phyloP scores from a whole-genome alignment of 177 flowering plant genomes.

The Tripterygium wilfordii region DNA sequence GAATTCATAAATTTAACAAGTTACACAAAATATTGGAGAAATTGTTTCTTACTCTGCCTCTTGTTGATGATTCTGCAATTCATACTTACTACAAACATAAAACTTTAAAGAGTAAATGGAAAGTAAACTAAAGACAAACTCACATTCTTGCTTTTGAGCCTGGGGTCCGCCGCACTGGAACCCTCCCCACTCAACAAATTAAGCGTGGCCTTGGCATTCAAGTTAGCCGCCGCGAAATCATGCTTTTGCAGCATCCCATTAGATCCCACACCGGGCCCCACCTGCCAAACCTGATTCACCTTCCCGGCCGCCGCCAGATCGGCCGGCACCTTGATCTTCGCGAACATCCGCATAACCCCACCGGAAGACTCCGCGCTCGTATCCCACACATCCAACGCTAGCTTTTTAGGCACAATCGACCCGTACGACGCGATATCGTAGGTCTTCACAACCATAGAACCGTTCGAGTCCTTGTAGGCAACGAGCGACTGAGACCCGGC shows the following conservation, averaged over 20 bases:
- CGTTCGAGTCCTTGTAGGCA: slow-evolving; percentile 12
- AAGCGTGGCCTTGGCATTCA: slow-evolving; percentile 21
- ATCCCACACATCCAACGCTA: slow-evolving; percentile 30
- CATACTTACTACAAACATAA: too few relatives aligned
- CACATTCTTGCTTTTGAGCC: slow-evolving; percentile 17
- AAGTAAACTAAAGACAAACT: slow-evolving; percentile 4
- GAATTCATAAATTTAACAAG: slow-evolving; percentile 9
- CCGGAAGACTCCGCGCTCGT: slow-evolving; percentile 19
- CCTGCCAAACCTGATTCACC: slow-evolving; percentile 52
- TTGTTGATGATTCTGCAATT: too few relatives aligned
- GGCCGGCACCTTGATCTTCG: slow-evolving; percentile 29
- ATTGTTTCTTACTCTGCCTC: too few relatives aligned
- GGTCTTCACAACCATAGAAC: slow-evolving; percentile 10
- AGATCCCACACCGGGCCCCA: slow-evolving; percentile 20
- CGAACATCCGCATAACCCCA: slow-evolving; percentile 30
- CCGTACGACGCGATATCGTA: slow-evolving; percentile 20
- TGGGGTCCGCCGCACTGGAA: not conserved
- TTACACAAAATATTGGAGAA: too few relatives aligned
- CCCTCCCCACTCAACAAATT: slow-evolving; percentile 14
- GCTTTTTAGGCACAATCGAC: slow-evolving; percentile 5
- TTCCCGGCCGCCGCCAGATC: slow-evolving; percentile 8
- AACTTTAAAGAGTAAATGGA: not conserved
- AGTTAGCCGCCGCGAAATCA: slow-evolving; percentile 16
- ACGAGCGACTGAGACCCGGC: slow-evolving; percentile 29
- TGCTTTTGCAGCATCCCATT: slow-evolving; percentile 18